Conservation (phyloP, 1,139 yeast species). For the Blastobotrys elegans region DNA sequence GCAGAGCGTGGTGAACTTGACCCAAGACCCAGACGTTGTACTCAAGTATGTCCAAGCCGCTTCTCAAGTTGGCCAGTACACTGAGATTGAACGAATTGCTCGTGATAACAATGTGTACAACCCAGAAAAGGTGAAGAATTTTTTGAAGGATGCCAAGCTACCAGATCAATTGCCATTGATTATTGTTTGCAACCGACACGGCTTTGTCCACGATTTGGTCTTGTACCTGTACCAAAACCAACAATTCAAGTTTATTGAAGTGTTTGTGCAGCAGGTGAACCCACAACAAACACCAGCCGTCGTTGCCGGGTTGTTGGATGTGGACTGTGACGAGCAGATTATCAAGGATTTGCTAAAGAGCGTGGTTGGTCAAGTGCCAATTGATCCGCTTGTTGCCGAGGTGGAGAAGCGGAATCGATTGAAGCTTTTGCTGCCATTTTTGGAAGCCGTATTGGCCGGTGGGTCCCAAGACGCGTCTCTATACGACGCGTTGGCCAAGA, state of each 20-base stretch:
- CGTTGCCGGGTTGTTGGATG: conserved; percentile 91
- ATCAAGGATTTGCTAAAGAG: conserved; percentile 77
- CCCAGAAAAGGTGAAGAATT: conserved; percentile 96
- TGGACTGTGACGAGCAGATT: conserved; percentile 90
- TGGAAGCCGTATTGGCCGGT: conserved; percentile 81
- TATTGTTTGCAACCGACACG: conserved; percentile 90
- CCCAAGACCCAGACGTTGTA: conserved; percentile 93
- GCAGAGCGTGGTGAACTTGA: conserved; percentile 86
- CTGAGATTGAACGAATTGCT: conserved; percentile 93
- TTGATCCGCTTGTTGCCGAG: conserved; percentile 81
- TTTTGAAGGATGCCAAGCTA: conserved; percentile 86
- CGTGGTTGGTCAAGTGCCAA: conserved; percentile 92
- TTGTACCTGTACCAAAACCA: conserved; percentile 91
- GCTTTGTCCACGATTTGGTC: conserved; percentile 89
- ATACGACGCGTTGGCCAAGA: conserved; percentile 91
- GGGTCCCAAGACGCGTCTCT: conserved; percentile 92
- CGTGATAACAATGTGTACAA: conserved; percentile 92
- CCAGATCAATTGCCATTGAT: conserved; percentile 96
- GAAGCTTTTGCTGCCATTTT: conserved; percentile 84
- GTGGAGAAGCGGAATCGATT: conserved; percentile 95
- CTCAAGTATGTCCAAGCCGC: conserved; percentile 96
- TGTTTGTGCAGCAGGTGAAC: conserved; percentile 94
- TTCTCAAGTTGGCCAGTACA: conserved; percentile 80
- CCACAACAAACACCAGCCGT: conserved; percentile 96
- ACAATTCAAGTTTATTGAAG: conserved; percentile 93